Base-by-base conservation (phyloP, 2,329 filamentous ascomycete genomes). In the Helicocarpus griseus region DNA sequence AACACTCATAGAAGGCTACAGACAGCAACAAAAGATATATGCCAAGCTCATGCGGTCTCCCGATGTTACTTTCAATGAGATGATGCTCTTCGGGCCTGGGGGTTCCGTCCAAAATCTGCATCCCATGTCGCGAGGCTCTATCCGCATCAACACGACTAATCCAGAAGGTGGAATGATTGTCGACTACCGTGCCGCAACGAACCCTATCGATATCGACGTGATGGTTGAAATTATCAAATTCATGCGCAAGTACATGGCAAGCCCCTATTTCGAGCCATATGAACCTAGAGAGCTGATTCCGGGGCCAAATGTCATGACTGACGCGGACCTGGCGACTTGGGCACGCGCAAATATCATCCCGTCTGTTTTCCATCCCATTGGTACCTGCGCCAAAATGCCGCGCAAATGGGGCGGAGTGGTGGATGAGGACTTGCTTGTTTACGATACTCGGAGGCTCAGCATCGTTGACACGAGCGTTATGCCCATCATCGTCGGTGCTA, bases 41-140 rank as follows among this genome's bases (percentile, higher is more conserved):
- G 38, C 46, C 26, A 29, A 22, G 4, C 6, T 39, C 7, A 49
- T 49, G 46, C 46, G 46, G 9, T 49, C 46, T n/a, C 11, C 21
- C n/a, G 33, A 22, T n/a, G 46, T 49, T n/a, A 49, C 33, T 11
- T 49, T 49, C 31, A 17, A 38, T 4, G 46, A 49, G 26, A 49
- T 49, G 46, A 49, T 49, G 46, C 8, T 38, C 31, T 13, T 11
- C 22, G 14, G 44, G 6, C 31, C 46, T 13, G 46, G 46, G 21
- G 46, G 46, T n/a, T 21, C 31, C 26, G 46, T 49, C n/a, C 46
- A 49, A 21, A 49, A 49, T 33, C 46, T 49, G n/a, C 68, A 72
- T 54, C 69, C 70, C 2, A 62, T 72, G 38, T 69, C 65, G 36
- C 64, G 71, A 11, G 71, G 72, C 22, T 67, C 64, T 19, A 64